phyloP scores from a whole-genome alignment of 2,329 filamentous ascomycete species.

The Botryosphaeria dothidea region DNA sequence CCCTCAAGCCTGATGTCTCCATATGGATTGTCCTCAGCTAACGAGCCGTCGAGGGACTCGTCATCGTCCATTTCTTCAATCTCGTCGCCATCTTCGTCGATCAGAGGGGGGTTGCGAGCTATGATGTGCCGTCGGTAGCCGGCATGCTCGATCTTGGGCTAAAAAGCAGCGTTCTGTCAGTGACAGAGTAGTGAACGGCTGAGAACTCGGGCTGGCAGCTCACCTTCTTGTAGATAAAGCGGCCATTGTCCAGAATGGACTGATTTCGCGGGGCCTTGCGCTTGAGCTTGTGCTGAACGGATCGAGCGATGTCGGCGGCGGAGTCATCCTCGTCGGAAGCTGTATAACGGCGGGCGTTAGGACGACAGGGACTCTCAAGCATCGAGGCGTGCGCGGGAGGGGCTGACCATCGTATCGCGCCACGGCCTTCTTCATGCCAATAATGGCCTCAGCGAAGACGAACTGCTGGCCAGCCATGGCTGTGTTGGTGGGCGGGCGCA shows the following conservation, averaged over 20 bases:
- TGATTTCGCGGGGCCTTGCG: slow-evolving; percentile 56
- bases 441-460: slow-evolving; percentile 42
- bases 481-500: background rate
- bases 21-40: slow-evolving; percentile 68
- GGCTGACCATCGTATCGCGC: slow-evolving; percentile 19
- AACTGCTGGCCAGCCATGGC: slow-evolving; percentile 42
- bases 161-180: slow-evolving; percentile 14
- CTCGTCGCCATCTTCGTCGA: slow-evolving; percentile 78
- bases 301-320: slow-evolving; percentile 69
- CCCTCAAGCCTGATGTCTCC: slow-evolving; percentile 70
- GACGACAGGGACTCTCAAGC: slow-evolving; percentile 45
- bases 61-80: slow-evolving; percentile 72
- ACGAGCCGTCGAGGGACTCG: slow-evolving; percentile 55
- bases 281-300: slow-evolving; percentile 67
- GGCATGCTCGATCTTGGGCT: slow-evolving; percentile 70
- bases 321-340: slow-evolving; percentile 75
- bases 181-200: background rate
- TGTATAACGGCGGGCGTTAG: slow-evolving; percentile 8
- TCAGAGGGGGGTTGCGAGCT: slow-evolving; percentile 68
- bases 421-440: slow-evolving; percentile 37
- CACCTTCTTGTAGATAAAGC: slow-evolving; percentile 72
- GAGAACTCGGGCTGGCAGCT: slow-evolving; percentile 25
- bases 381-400: background rate
- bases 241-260: slow-evolving; percentile 45
- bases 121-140: slow-evolving; percentile 74